A percentile compares a stretch with the other conserved stretches of the same genome.
These are phyloP conservation scores for Musa schizocarpa DNA, from an alignment of 176 grass and related monocot species.

Conservation along the genomic window DNA sequence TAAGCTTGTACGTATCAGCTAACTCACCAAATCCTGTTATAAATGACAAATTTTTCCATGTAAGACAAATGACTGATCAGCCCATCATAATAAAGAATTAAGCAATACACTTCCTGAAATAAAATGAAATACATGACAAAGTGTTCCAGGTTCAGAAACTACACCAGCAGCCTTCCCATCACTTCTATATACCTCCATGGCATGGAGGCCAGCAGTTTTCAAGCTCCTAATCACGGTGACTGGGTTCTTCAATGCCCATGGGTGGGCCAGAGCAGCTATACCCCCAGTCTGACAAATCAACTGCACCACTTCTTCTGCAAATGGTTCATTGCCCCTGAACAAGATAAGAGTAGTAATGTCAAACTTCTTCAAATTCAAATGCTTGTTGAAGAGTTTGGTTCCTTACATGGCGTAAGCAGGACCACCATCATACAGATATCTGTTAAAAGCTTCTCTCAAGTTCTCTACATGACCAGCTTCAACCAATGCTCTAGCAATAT, in stretches of 20 bases:
- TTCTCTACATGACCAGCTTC: constrained; percentile 73
- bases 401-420: constrained; percentile 84
- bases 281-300: constrained; percentile 78
- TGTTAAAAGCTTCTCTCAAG: constrained; percentile 83
- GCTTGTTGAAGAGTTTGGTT: not conserved
- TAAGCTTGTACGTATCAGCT: constrained; percentile 63
- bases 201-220: constrained; percentile 70
- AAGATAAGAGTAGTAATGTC: constrained; percentile 11
- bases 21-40: constrained; percentile 61
- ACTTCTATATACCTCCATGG: constrained; percentile 88
- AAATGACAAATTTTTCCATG: not conserved
- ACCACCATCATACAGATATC: constrained; percentile 70
- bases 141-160: constrained; percentile 10
- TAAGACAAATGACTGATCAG: constrained; percentile 1
- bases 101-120: not conserved
- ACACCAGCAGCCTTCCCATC: constrained; percentile 82
- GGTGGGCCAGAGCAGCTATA: constrained; percentile 81
- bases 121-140: not conserved
- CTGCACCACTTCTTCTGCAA: constrained; percentile 60
- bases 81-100: no score
- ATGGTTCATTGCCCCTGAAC: constrained; percentile 76
- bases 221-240: constrained; percentile 51
- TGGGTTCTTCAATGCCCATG: constrained; percentile 83
- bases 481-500: constrained; percentile 84
- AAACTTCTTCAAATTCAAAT: not conserved